Evolutionary conservation across 495 filamentous ascomycete genomes (phyloP).

Genomic region (Arthonia radiata): DNA sequence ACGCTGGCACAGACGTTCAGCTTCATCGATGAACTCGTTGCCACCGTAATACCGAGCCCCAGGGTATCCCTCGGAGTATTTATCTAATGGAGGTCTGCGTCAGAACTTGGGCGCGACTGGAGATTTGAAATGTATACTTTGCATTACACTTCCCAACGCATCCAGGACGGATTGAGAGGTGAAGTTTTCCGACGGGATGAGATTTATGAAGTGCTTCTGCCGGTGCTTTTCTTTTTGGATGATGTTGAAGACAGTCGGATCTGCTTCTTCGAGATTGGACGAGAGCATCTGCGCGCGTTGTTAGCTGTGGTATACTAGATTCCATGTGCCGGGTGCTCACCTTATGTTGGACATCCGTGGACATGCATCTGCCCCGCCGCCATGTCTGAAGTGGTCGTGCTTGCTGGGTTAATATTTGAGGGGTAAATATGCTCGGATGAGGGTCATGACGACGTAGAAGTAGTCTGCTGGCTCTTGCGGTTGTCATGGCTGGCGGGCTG

Average conservation of each 20-base stretch:
- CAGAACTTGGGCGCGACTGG: not conserved
- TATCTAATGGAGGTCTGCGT: conserved; percentile 30
- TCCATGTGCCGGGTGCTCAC: conserved; percentile 12
- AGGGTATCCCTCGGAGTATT: conserved; percentile 96
- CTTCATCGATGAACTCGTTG: conserved; percentile 83
- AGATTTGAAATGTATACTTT: conserved; percentile 34
- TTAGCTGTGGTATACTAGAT: not conserved
- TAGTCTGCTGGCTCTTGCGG: not conserved
- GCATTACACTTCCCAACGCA: conserved; percentile 93
- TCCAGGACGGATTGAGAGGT: conserved; percentile 93
- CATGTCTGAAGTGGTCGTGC: not conserved
- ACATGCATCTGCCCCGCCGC: too few relatives aligned
- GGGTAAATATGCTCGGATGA: not conserved
- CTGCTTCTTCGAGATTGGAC: conserved; percentile 54
- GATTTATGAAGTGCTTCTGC: conserved; percentile 94
- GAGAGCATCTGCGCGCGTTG: conserved; percentile 39
- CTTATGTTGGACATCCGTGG: conserved; percentile 38
- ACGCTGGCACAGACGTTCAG: conserved; percentile 71
- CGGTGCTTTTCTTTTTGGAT: conserved; percentile 87
- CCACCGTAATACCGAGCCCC: conserved; percentile 94
- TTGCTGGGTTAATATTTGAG: not conserved
- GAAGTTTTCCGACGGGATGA: conserved; percentile 98
- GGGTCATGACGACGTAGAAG: not conserved
- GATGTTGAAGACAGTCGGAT: conserved; percentile 67
- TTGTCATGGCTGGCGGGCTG: not conserved